Evolutionary conservation across 2,329 filamentous ascomycete genomes (phyloP), one percentile per base, ranked within the genome.

Genomic region (Dothideomycetes sp.): DNA sequence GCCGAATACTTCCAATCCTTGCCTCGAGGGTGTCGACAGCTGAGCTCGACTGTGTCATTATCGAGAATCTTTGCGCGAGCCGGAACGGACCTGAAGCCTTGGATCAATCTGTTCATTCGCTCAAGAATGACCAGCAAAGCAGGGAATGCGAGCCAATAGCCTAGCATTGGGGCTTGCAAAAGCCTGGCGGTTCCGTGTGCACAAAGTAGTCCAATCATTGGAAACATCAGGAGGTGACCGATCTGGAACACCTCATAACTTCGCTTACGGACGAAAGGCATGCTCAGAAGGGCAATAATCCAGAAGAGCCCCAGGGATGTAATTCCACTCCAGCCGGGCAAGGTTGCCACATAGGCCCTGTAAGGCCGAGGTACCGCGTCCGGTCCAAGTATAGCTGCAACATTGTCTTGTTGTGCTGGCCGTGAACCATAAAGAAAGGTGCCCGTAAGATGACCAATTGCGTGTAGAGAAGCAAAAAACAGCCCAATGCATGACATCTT

Each of bases 211-310:
- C 66, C 72, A 19, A 77, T 68, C 15, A 77, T 69, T 7, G 72
- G 73, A 31, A 69, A 76, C 69, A 76, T 75, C 29, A 77, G 63
- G 5, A 76, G 45, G 45, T 77, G 73, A 0, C 66, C 69, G 0
- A 75, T 56, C 46, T 77, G 72, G 45, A 77, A 77, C 15, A 74
- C 47, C 46, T 77, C 69, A 38, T 75, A 75, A 45, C 63, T 72
- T 62, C 65, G 65, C 11, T 58, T 64, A 0, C 72, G 61, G 0
- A 76, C 58, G 19, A 59, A 60, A 0, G 73, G 72, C 45, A 72
- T 65, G 40, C 69, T 72, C 24, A 73, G 50, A 1, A 66, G 41
- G 0, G 63, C 62, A 0, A 76, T 58, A 0, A 65, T 47, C 42
- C 69, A 75, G 52, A 75, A 72, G 0, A 71, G 57, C 0, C 63